These are phyloP conservation scores for Neoconidiobolus thromboides DNA, from an alignment of 371 early-diverging fungal species.

Conservation along the genomic window DNA sequence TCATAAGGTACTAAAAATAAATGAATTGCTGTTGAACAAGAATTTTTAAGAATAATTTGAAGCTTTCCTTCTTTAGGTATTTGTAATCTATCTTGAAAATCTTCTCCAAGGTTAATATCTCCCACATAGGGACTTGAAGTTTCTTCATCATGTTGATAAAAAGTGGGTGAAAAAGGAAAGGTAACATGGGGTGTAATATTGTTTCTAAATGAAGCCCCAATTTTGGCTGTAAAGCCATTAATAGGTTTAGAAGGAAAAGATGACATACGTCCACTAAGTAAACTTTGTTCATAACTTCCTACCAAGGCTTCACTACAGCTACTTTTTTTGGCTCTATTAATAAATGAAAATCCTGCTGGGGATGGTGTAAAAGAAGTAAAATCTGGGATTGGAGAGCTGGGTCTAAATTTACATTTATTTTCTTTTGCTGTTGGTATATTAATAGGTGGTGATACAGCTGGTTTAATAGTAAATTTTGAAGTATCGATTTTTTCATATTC, in stretches of 20 bases:
- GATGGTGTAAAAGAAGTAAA: no score
- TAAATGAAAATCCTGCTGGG: not conserved
- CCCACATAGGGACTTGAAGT: conserved; percentile 44
- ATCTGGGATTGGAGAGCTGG: no score
- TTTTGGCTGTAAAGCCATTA: conserved; percentile 38
- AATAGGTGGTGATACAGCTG: no score
- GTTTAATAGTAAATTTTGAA: no score
- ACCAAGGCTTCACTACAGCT: conserved; percentile 2
- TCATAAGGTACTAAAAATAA: conserved; percentile 66
- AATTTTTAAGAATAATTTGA: conserved; percentile 68
- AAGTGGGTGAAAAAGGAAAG: conserved; percentile 42
- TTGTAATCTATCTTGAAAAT: conserved; percentile 23
- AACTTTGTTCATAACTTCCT: conserved; percentile 25
- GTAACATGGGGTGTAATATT: conserved; percentile 41
- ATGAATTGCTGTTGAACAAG: conserved; percentile 56
- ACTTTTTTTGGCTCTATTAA: not conserved
- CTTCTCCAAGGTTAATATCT: conserved; percentile 29
- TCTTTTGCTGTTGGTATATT: no score
- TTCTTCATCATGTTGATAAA: conserved; percentile 39
- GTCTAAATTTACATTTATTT: no score
- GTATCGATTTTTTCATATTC: no score
- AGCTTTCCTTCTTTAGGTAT: conserved; percentile 61
- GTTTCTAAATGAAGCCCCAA: conserved; percentile 44
- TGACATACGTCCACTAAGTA: conserved; percentile 66
- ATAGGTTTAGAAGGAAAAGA: conserved; percentile 57